Evolutionary conservation across 1,139 yeast species (phyloP), one percentile per base, ranked within the genome.

Genomic region (Candida sanyaensis): DNA sequence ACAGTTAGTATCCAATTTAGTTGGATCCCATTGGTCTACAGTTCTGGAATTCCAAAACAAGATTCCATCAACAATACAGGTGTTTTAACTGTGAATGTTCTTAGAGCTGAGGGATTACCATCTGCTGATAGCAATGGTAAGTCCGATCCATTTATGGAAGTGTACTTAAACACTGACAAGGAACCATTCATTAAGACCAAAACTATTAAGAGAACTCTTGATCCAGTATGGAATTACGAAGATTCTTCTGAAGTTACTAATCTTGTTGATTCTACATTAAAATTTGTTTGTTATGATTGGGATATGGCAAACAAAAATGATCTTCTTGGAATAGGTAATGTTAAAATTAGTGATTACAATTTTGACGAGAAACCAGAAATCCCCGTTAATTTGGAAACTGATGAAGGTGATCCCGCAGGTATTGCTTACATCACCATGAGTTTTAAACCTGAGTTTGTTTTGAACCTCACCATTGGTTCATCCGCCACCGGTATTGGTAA

Each of bases 221-320:
- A 87, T 49, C 99, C 99, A 12, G 78, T 71, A 1, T 95, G 95
- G 93, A 86, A 92, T 63, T 96, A 89, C 68, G 63, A 70, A 0
- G 68, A 75, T 2, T 71, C 78, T 21, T 71, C 83, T 30, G 73
- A 75, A 26, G 80, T 87, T 24, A 63, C 71, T 36, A 80, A 87
- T 63, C 80, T 88, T 60, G 81, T 78, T 48, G 84, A 83, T 61
- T 81, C 90, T 10, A 65, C 68, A 4, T 66, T 92, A 49, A 71
- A 71, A 50, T 74, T 88, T 43, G 80, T 76, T 48, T 82, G 88
- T 30, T 77, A 65, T 59, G 99, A 93, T 64, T 92, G 97, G 97
- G 99, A 93, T 68, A 81, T 92, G 55, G 97, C 96, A 53, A 89
- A 84, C 53, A 82, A 80, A 53, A 95, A 93, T 65, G 98, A 93